Base-by-base conservation (phyloP, 179 eudicot species). In the Nepenthes alata region DNA sequence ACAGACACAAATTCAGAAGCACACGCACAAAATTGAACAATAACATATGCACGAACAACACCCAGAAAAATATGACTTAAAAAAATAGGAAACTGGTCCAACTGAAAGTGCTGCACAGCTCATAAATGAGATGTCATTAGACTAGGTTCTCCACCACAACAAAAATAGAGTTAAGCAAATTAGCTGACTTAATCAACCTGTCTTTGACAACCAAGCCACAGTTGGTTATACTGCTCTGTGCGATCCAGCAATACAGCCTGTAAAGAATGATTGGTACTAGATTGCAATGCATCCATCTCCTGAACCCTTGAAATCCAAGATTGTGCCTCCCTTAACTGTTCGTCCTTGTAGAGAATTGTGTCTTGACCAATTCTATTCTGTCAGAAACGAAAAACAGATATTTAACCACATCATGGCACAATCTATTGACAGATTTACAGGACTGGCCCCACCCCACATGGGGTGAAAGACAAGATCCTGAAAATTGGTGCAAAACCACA, bases 281-380 rank as follows among this genome's bases (percentile, higher is more conserved):
- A 79, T 56, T 91, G 91, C 78, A 94, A 67, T 35, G 67, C 91
- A 76, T 91, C 97, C 75, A 87, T 84, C 70, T 95, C 99, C 72
- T 91, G 99, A 55, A 77, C 83, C 45, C 88, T 78, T 44, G 85
- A 62, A 60, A 95, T 83, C 99, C 99, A 95, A 56, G 82, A 66
- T 70, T 91, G 97, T 60, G 97, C 93, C 6, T 95, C 97, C 75
- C 93, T 81, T 71, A 91, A 53, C 61, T 91, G 96, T 37, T 88
- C 96, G 72, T 95, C 99, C 79, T 83, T 95, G 70, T 66, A 81
- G 15, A 81, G 74, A 47, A 82, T 72, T 53, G 86, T 75, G 73
- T 95, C 97, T 72, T 88, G 93, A 71, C 84, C 82, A 72, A 72
- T 76, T 69, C 96, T 83, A 70, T 88, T 75, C 99, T 95, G 99